Evolutionary conservation across 805 yeast species (phyloP), one percentile per base, ranked within the genome.

Genomic region (Diddensiella santjacobensis): DNA sequence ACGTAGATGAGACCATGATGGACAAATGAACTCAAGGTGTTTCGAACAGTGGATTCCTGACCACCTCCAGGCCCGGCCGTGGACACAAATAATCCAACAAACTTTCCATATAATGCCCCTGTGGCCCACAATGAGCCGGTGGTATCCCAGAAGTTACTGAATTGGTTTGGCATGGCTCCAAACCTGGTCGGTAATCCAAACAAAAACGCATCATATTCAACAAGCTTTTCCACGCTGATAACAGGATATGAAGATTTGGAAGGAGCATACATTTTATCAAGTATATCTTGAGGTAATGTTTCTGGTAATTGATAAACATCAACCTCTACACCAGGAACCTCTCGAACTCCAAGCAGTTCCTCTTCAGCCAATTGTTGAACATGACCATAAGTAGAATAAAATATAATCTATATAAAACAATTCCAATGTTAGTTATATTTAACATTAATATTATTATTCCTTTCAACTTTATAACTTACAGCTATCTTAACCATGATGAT

Each of bases 161-260:
- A 80, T 69, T 87, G 95, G 22, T 87, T 80, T 44, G 95, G 88
- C 64, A 78, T 70, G 64, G 72, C 76, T 58, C 95, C 95, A 64
- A 63, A 87, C 67, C 95, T 77, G 30, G 95, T 84, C 56, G 95
- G 93, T 50, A 85, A 64, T 57, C 95, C 95, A 58, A 86, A 83
- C 53, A 86, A 55, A 64, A 83, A 81, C 11, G 81, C 89, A 62
- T 86, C 95, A 70, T 82, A 84, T 50, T 75, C 69, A 22, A 67
- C 65, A 57, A 87, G 72, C 8, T 77, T 82, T 3, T 68, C 58
- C 3, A 81, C 72, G 20, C 85, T 86, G 24, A 54, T 45, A 49
- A 77, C 64, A 48, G 88, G 88, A 58, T 65, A 66, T 37, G 53
- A 55, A 3, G 63, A 22, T 59, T 68, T 68, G 33, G 66, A 59